phyloP scores from a whole-genome alignment of 805 yeast species.

The Isabelozyma rhagii region DNA sequence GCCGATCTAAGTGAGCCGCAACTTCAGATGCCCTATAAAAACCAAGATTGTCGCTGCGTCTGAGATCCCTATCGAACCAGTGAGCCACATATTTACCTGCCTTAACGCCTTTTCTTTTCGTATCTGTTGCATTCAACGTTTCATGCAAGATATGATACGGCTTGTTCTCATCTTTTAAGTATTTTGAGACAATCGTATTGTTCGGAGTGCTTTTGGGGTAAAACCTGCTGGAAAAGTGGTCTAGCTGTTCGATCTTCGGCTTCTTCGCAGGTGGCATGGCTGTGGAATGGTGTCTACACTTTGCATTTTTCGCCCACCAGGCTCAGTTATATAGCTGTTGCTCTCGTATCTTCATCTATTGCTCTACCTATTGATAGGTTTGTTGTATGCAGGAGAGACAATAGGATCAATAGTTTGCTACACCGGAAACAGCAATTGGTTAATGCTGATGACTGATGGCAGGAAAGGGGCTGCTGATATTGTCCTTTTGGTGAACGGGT shows the following conservation, averaged over 20 bases:
- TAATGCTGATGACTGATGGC: too few species aligned
- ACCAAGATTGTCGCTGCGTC: slow-evolving; percentile 43
- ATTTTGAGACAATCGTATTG: slow-evolving; percentile 11
- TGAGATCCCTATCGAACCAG: slow-evolving; percentile 47
- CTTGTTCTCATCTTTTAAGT: slow-evolving; percentile 27
- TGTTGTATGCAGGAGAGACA: too few species aligned
- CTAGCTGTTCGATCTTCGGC: slow-evolving; percentile 6
- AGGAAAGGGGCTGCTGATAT: too few species aligned
- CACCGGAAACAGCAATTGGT: too few species aligned
- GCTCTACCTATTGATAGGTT: too few species aligned
- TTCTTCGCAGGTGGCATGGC: slow-evolving; percentile 1
- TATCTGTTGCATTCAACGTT: slow-evolving; percentile 6
- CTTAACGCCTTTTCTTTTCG: slow-evolving; percentile 4
- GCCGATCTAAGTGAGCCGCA: slow-evolving; percentile 23
- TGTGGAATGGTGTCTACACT: background rate
- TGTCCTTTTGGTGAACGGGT: too few species aligned
- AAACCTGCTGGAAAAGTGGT: slow-evolving; percentile 6
- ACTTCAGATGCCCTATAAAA: slow-evolving; percentile 31
- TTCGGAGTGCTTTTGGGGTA: slow-evolving; percentile 9
- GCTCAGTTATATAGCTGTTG: background rate
- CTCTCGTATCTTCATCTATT: background rate
- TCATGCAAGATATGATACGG: slow-evolving; percentile 19
- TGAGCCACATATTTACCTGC: slow-evolving; percentile 32
- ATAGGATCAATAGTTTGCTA: too few species aligned
- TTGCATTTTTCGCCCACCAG: background rate